Evolutionary conservation across 495 filamentous ascomycete species (phyloP).

Genomic region (Podospora comata): DNA sequence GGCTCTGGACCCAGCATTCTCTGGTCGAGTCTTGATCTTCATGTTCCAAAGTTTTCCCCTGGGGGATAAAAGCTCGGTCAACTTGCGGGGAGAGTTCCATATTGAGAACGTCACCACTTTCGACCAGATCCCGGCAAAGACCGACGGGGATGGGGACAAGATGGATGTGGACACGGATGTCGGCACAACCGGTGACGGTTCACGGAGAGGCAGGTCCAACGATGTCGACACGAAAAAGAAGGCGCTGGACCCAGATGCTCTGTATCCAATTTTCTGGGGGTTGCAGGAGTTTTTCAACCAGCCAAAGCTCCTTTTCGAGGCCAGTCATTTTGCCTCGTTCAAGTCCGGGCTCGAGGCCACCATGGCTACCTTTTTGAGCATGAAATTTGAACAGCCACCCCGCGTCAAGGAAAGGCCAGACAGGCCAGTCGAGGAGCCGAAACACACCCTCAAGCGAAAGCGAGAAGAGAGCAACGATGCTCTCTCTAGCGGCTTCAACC

Average conservation of each 20-base stretch:
- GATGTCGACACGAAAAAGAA: constrained; percentile 20
- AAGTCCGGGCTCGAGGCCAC: constrained; percentile 74
- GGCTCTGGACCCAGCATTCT: constrained; percentile 95
- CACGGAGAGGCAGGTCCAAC: constrained; percentile 3
- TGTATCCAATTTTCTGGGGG: constrained; percentile 94
- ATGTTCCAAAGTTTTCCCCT: constrained; percentile 95
- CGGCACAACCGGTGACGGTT: constrained; percentile 11
- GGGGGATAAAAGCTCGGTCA: constrained; percentile 94
- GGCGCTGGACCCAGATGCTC: constrained; percentile 59
- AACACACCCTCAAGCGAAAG: constrained; percentile 70
- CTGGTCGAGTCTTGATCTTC: constrained; percentile 94
- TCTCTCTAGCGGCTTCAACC: constrained; percentile 79
- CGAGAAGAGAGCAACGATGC: constrained; percentile 57
- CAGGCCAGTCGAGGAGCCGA: constrained; percentile 57
- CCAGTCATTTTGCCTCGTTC: constrained; percentile 68
- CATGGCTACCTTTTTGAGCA: constrained; percentile 70
- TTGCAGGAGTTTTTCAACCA: constrained; percentile 90
- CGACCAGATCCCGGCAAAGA: constrained; percentile 54
- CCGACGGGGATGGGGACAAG: constrained; percentile 57
- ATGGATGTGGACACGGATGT: constrained; percentile 55
- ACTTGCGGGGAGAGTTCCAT: constrained; percentile 93
- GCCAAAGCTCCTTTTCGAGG: constrained; percentile 73
- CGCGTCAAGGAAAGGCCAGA: constrained; percentile 33
- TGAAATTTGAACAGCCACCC: constrained; percentile 63
- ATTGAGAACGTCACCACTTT: constrained; percentile 90